Evolutionary conservation across 2,329 filamentous ascomycete genomes (phyloP).

Genomic region (Neonectria faginata): DNA sequence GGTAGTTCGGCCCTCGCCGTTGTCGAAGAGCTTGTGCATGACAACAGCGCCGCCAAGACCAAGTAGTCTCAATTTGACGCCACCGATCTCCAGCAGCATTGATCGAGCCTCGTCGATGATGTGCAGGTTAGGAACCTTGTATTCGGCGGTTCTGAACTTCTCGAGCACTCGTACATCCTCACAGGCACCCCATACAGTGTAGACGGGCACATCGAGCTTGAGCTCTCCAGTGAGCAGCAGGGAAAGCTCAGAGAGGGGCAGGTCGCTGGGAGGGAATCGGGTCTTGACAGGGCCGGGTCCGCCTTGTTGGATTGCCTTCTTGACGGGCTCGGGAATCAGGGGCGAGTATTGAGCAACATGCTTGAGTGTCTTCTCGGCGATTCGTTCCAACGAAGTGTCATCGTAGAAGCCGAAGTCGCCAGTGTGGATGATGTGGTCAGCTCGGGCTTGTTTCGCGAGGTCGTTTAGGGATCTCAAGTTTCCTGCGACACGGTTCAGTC

Average conservation of each 20-base stretch:
- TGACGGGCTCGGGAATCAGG: slow-evolving; percentile 82
- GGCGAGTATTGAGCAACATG: slow-evolving; percentile 99
- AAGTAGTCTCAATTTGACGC: slow-evolving; percentile 93
- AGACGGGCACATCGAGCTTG: slow-evolving; percentile 95
- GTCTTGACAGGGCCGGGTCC: slow-evolving; percentile 85
- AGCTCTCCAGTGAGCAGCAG: slow-evolving; percentile 88
- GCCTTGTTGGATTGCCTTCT: slow-evolving; percentile 73
- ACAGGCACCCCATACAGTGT: slow-evolving; percentile 98
- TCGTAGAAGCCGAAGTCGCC: slow-evolving; percentile 99
- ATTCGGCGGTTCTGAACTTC: slow-evolving; percentile 96
- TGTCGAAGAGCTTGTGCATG: slow-evolving; percentile 99
- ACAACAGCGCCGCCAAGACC: slow-evolving; percentile 96
- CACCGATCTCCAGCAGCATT: slow-evolving; percentile 91
- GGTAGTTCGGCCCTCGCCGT: slow-evolving; percentile 96
- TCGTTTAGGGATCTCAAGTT: slow-evolving; percentile 97
- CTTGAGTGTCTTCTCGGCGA: slow-evolving; percentile 98
- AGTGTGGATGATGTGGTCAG: slow-evolving; percentile 98
- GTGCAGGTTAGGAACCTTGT: slow-evolving; percentile 96
- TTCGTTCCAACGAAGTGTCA: slow-evolving; percentile 92
- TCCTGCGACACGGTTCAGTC: slow-evolving; percentile 65
- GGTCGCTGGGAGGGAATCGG: slow-evolving; percentile 82
- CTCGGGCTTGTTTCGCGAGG: slow-evolving; percentile 91
- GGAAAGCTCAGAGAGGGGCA: slow-evolving; percentile 92
- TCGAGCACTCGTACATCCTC: slow-evolving; percentile 98
- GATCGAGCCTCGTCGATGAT: slow-evolving; percentile 99